Base-by-base conservation (phyloP, 2,329 filamentous ascomycete species). In the Colletotrichum higginsianum region DNA sequence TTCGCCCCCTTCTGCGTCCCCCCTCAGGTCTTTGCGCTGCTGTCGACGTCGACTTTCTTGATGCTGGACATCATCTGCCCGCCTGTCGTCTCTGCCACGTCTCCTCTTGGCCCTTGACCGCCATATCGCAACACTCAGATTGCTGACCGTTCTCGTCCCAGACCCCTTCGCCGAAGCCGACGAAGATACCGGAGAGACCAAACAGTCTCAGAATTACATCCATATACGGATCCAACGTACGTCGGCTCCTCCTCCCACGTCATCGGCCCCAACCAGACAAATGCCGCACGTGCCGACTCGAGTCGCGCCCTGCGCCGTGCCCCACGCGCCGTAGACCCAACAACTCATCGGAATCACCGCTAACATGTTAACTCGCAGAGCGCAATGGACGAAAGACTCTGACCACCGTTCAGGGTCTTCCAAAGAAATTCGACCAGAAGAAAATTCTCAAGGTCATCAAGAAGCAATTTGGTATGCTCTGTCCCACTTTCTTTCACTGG, bases 151-250 rank as follows among this genome's bases (percentile, higher is more conserved):
- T 6, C 16, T 50, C 30, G 49, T 18, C 52, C 21, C 42, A 98
- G 96, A 99, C 93, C 96, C 96, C 93, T 99, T 99, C 94, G 96
- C 96, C 93, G 96, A 98, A 94, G 96, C 95, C 91, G 96, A 98
- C 94, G 96, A 98, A 92, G 95, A 97, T 86, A 95, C 93, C 85
- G 95, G 95, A 89, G 94, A 97, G 88, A 93, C 91, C 84, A 96
- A 96, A 87, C 93, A 96, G 89, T 92, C 93, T 84, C 94, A 97
- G 87, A 97, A 97, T 87, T 98, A 98, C 85, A 98, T 98, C 85
- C 96, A 98, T 88, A 98, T 99, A 86, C 95, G 96, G 86, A 98
- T 98, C 84, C 96, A 99, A 85, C 96, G 96, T 98, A 92, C 82
- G 93, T 91, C 44, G 66, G 42, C 11, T 1, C 38, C 35, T 18